Conservation (phyloP, 2,329 filamentous ascomycete species). For the Monilinia polystroma region DNA sequence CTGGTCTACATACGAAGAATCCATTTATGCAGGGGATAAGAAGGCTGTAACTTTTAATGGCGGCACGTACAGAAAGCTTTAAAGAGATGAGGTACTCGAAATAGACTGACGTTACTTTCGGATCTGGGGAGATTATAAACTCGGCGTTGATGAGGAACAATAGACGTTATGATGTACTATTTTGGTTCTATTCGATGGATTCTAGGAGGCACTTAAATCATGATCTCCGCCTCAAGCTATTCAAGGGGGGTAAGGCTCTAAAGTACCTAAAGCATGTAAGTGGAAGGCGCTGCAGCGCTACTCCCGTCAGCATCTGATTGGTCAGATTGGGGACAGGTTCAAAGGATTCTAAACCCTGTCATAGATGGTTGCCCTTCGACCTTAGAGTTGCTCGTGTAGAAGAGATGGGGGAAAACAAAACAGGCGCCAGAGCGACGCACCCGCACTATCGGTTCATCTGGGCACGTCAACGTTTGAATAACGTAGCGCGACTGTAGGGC, state of each 20-base stretch:
- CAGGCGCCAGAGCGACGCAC: constrained; percentile 24
- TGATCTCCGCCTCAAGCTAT: constrained; percentile 35
- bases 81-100: constrained; percentile 27
- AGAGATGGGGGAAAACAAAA: constrained; percentile 23
- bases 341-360: constrained; percentile 23
- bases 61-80: constrained; percentile 28
- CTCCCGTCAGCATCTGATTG: constrained; percentile 24
- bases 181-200: constrained; percentile 36
- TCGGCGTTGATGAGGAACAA: constrained; percentile 25
- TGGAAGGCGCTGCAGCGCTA: constrained; percentile 23
- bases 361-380: constrained; percentile 20
- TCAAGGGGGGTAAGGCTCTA: constrained; percentile 34
- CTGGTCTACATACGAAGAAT: constrained; percentile 39
- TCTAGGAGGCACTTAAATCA: constrained; percentile 34
- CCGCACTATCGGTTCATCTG: constrained; percentile 42
- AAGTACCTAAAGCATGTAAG: constrained; percentile 29
- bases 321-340: constrained; percentile 20
- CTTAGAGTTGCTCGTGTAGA: constrained; percentile 14
- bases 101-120: constrained; percentile 24
- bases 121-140: constrained; percentile 25
- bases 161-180: constrained; percentile 35
- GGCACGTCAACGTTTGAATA: constrained; percentile 29
- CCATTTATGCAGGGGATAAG: constrained; percentile 34
- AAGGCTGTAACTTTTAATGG: constrained; percentile 38
- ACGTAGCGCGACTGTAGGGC: constrained; percentile 23